These are phyloP conservation scores for Boletales sp. DNA, from an alignment of 768 basidiomycete species.

Conservation along the genomic window DNA sequence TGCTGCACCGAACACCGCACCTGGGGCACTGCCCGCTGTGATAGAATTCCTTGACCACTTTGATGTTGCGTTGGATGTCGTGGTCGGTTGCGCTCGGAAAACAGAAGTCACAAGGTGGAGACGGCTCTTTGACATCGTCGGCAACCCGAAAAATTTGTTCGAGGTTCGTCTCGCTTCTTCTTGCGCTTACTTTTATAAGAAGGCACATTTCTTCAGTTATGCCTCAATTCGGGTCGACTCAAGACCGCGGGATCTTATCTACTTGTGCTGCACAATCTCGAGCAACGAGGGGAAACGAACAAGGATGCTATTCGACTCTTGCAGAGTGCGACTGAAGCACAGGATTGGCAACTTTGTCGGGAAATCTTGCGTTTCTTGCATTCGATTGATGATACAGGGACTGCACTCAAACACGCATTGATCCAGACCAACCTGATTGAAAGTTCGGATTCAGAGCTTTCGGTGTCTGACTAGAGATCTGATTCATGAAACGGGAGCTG, in stretches of 20 bases:
- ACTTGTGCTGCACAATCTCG: constrained; percentile 89
- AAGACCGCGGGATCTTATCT: constrained; percentile 92
- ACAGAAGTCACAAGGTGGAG: constrained; percentile 92
- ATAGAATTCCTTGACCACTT: constrained; percentile 95
- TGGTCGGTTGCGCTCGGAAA: constrained; percentile 94
- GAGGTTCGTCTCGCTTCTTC: constrained; percentile 53
- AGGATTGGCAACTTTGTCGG: constrained; percentile 88
- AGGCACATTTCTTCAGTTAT: constrained; percentile 51
- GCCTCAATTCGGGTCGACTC: constrained; percentile 65
- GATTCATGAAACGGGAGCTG: no score
- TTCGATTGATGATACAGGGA: constrained; percentile 86
- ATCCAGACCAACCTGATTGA: constrained; percentile 42
- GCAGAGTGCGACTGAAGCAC: constrained; percentile 65
- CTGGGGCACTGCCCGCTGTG: constrained; percentile 54
- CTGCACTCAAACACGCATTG: constrained; percentile 61
- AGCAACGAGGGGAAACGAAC: constrained; percentile 76
- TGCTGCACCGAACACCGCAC: constrained; percentile 15
- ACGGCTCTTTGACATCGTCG: constrained; percentile 84
- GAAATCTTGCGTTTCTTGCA: constrained; percentile 91
- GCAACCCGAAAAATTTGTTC: constrained; percentile 86
- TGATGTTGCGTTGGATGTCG: constrained; percentile 85
- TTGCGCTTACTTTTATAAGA: not conserved
- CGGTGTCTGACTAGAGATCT: not conserved
- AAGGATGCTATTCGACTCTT: constrained; percentile 81
- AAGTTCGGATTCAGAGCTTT: not conserved